Conservation (phyloP, 2,329 filamentous ascomycete species). For the Hymenoscyphus linearis region DNA sequence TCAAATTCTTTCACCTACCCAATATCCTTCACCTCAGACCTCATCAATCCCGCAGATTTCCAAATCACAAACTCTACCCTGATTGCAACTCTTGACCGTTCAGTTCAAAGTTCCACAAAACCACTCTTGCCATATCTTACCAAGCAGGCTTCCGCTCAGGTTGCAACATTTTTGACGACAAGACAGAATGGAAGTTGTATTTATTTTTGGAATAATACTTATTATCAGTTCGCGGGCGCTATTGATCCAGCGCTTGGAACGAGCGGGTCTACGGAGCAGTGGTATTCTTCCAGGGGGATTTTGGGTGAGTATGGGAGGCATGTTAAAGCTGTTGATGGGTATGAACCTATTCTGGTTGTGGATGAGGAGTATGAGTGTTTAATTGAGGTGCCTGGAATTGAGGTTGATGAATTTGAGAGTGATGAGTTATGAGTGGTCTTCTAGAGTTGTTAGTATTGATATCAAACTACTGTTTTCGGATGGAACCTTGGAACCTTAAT, state of each 20-base stretch:
- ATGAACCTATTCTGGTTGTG: constrained; percentile 19
- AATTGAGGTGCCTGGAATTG: constrained; percentile 16
- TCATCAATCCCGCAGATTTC: constrained; percentile 11
- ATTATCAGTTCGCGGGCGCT: constrained; percentile 20
- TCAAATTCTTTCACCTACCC: constrained; percentile 17
- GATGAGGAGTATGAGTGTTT: constrained; percentile 15
- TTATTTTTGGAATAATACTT: constrained; percentile 25
- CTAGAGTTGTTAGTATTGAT: background rate
- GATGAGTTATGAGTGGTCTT: background rate
- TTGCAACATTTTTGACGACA: constrained; percentile 10
- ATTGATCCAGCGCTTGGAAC: constrained; percentile 20
- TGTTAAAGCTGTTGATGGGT: constrained; percentile 23
- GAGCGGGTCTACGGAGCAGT: constrained; percentile 19
- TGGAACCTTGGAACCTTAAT: too few species aligned
- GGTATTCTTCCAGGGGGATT: constrained; percentile 16
- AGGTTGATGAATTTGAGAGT: background rate
- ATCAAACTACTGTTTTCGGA: too few species aligned
- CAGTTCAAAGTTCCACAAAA: constrained; percentile 6
- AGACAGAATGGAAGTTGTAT: constrained; percentile 19
- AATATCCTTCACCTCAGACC: constrained; percentile 14
- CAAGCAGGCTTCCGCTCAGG: constrained; percentile 4
- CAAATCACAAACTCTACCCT: constrained; percentile 14
- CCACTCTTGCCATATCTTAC: constrained; percentile 22
- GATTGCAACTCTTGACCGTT: constrained; percentile 16
- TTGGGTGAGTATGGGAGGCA: constrained; percentile 18